Evolutionary conservation across 805 yeast species (phyloP).

Genomic region (Hermanozyma aechmeae): DNA sequence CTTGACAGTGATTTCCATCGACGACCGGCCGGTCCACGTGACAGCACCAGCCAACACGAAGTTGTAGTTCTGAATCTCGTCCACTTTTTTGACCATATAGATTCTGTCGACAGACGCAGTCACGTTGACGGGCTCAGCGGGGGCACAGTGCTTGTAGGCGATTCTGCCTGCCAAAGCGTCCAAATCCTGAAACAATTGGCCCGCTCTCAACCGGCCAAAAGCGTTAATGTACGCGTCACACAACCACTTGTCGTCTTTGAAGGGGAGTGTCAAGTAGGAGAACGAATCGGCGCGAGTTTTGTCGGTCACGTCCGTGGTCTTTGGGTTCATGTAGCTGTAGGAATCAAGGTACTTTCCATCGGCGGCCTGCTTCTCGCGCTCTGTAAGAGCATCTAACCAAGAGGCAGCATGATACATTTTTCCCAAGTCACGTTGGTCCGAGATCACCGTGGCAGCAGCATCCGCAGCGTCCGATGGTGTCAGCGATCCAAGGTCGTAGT

Average conservation of each 20-base stretch:
- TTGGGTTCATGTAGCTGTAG: conserved; percentile 62
- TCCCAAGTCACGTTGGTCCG: conserved; percentile 50
- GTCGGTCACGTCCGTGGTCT: conserved; percentile 60
- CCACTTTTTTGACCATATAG: conserved; percentile 76
- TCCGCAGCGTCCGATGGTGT: conserved; percentile 60
- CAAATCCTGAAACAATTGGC: conserved; percentile 88
- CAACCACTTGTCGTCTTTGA: conserved; percentile 72
- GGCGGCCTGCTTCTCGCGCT: conserved; percentile 57
- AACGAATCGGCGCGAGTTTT: conserved; percentile 74
- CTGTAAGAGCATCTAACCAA: conserved; percentile 80
- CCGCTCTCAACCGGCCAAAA: conserved; percentile 84
- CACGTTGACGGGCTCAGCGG: conserved; percentile 91
- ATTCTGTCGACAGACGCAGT: conserved; percentile 93
- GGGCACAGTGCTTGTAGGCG: conserved; percentile 87
- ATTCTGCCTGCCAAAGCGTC: conserved; percentile 93
- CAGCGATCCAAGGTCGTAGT: too few relatives aligned
- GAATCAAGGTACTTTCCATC: conserved; percentile 71
- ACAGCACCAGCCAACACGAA: conserved; percentile 85
- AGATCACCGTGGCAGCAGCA: conserved; percentile 60
- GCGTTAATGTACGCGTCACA: conserved; percentile 86
- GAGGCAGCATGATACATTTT: conserved; percentile 45
- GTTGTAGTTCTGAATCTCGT: conserved; percentile 65
- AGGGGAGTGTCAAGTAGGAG: conserved; percentile 61
- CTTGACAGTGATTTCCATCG: conserved; percentile 89
- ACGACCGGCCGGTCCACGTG: conserved; percentile 89